Evolutionary conservation across 805 yeast species (phyloP), one percentile per base, ranked within the genome.

Genomic region (Nakazawaea molendinolei): DNA sequence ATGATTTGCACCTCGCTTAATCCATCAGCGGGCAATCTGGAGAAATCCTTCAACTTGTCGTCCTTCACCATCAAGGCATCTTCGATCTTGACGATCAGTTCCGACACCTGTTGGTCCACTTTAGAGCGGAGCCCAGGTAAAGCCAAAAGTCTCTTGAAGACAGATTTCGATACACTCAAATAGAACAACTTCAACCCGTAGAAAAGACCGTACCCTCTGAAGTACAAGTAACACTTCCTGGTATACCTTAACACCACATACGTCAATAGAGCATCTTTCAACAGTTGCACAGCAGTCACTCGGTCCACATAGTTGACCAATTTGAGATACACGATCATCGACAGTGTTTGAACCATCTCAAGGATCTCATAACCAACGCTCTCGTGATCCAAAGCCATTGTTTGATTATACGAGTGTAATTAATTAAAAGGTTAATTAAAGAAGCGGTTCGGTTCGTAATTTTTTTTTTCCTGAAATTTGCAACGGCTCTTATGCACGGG

Each of bases 21-120:
- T 0, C 96, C 96, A 1, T 49, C 29, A 2, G 47, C 50, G 0
- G 97, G 97, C 4, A 90, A 55, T 23, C 41, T 39, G 1, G 56
- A 52, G 48, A 71, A 74, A 43, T 70, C 70, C 10, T 53, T 47
- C 26, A 76, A 56, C 1, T 50, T 46, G 0, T 61, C 61, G 36
- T 77, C 73, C 40, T 75, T 74, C 39, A 67, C 65, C 34, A 89
- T 71, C 39, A 90, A 48, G 15, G 69, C 67, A 0, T 57, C 44
- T 43, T 87, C 86, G 23, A 90, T 57, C 16, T 63, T 61, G 1
- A 31, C 52, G 2, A 71, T 54, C 0, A 73, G 72, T 29, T 61
- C 63, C 4, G 41, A 40, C 2, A 89, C 67, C 50, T 89, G 89
- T 18, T 55, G 49, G 25, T 79, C 76, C 5, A 90, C 80, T 46